Conservation (phyloP, 805 yeast species). For the Metschnikowia sp. region DNA sequence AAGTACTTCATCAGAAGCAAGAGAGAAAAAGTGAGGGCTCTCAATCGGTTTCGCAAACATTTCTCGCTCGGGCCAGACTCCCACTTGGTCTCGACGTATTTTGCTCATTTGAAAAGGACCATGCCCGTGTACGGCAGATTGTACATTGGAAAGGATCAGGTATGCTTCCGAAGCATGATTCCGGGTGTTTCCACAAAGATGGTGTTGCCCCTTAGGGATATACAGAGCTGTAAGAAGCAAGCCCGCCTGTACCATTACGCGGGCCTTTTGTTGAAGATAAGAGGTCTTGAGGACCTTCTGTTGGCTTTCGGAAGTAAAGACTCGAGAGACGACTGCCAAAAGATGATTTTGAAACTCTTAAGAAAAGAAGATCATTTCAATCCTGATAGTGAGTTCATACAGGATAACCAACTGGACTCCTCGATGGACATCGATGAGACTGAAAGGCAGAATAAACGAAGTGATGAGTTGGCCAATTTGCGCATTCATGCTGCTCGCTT, state of each 20-base stretch:
- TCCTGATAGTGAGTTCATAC: conserved; percentile 33
- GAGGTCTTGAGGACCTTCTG: conserved; percentile 72
- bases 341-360: conserved; percentile 39
- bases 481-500: conserved; percentile 56
- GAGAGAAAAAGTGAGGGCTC: conserved; percentile 44
- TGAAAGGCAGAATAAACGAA: conserved; percentile 3
- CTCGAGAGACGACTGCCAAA: conserved; percentile 72
- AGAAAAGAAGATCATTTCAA: conserved; percentile 21
- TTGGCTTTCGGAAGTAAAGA: conserved; percentile 68
- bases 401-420: conserved; percentile 5
- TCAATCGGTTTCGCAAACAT: conserved; percentile 57
- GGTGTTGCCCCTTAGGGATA: conserved; percentile 74
- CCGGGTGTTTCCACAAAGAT: conserved; percentile 78
- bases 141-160: conserved; percentile 60
- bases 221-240: conserved; percentile 59
- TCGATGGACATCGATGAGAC: conserved; percentile 3
- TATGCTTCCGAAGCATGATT: conserved; percentile 78
- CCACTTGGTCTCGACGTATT: conserved; percentile 62
- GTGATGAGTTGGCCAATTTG: conserved; percentile 8
- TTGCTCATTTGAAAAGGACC: conserved; percentile 62
- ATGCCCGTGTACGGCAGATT: conserved; percentile 82
- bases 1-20: conserved; percentile 44
- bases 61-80: conserved; percentile 60
- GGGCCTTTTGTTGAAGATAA: conserved; percentile 66
- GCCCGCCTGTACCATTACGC: conserved; percentile 36